Evolutionary conservation across 208 protist species (phyloP), one percentile per base, ranked within the genome.

Genomic region (Trypanosomatidae sp.): DNA sequence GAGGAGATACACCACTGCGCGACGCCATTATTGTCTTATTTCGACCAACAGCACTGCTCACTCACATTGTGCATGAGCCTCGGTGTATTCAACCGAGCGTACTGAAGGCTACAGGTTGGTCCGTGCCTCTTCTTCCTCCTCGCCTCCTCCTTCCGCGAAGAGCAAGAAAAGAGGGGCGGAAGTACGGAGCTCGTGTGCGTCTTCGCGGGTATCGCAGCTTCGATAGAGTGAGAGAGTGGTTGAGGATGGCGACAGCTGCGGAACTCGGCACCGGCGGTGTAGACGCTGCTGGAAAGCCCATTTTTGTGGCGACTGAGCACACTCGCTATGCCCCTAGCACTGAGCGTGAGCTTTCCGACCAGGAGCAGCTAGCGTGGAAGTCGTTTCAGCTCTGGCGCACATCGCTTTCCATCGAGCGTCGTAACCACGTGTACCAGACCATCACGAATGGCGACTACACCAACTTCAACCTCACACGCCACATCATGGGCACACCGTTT

Each of bases 361-460:
- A 95, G 77, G 88, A 97, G 80, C 71, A 93, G 73, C 80, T 97
- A 17, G 88, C 88, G 47, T 95, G 90, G 91, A 97, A 95, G 81
- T 90, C 89, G 13, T 97, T 94, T 66, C 88, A 95, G 83, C 81
- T 97, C 4, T 97, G 90, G 88, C 87, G 89, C 41, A 83, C 89
- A 2, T 89, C 90, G 12, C 76, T 91, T 33, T 84, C 84, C 1
- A 84, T 97, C 19, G 87, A 95, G 68, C 87, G 92, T 0, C 92
- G 92, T 59, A 87, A 97, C 72, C 82, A 73, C 44, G 84, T 97
- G 19, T 97, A 95, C 75, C 69, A 79, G 33, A 84, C 69, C 3
- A 82, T 97, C 59, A 90, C 85, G 8, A 88, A 89, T 70, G 90
- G 84, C 1, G 89, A 95, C 72, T 94, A 92, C 86, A 94, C 91